Evolutionary conservation across 75 land plant species (phyloP), one percentile per base, ranked within the genome.

Genomic region (Selaginella tamariscina): DNA sequence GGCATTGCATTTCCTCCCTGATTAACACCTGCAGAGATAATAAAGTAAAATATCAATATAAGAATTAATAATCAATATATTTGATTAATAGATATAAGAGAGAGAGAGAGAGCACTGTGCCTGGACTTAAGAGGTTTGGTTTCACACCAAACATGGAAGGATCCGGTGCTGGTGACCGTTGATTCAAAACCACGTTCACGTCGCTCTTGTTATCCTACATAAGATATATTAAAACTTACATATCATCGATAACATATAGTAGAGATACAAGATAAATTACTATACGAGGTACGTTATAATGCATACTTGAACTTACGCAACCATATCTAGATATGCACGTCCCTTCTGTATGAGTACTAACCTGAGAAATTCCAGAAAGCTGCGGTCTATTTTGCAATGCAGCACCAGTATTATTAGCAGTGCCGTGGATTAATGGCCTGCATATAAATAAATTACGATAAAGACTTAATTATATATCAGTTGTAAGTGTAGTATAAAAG

Each of bases 401-500:
- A 23, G 79, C 83, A 0, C 86, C 62, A 69, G 84, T 77, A 54
- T 82, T 80, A 65, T 88, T 86, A 72, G 83, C 79, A 68, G 84
- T 60, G 62, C 79, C 82, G 78, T 82, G 88, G 68, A 94, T 71
- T 22, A 85, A 79, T 65, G 94, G 97, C 82, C 97, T 92, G 86
- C 33, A 24, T 30, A 24, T 65, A 2, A 27, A 24, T 29, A 65
- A 2, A 65, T 2, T 30, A 24, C 2, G 18, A 11, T 8, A 5
- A 20, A 57, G 20, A 23, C 2, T 57, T 2, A 5, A 57, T n/a
- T n/a, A 57, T 23, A 57, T 23, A 57, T 5, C 62, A 57, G 26
- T 49, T 49, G 18, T 49, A 49, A 49, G 20, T 11, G 64, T 2
- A 67, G 67, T 23, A 29, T 32, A 67, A 33, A 21, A 1, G 13